phyloP scores from a whole-genome alignment of 2,329 filamentous ascomycete genomes.

The Amauroascus verrucosus region DNA sequence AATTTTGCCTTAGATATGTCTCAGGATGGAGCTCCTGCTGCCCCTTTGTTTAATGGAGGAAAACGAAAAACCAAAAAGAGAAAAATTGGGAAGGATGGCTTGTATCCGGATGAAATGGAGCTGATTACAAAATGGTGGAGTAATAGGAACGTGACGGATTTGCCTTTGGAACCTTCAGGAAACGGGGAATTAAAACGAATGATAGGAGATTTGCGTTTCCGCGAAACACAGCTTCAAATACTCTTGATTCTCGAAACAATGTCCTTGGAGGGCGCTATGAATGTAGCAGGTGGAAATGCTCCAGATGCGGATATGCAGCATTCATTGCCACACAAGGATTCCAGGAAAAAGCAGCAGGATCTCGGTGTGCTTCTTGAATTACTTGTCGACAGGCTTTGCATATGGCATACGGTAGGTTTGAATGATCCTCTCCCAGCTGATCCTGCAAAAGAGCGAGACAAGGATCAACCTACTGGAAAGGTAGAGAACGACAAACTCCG shows the following conservation, averaged over 20 bases:
- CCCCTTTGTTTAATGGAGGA: constrained; percentile 23
- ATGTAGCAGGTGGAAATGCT: background rate
- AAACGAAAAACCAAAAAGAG: constrained; percentile 24
- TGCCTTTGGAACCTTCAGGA: constrained; percentile 22
- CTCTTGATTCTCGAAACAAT: constrained; percentile 41
- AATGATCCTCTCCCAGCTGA: constrained; percentile 24
- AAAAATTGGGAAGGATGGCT: constrained; percentile 38
- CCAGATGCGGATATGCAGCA: background rate
- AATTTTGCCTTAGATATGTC: constrained; percentile 30
- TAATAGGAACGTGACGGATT: constrained; percentile 23
- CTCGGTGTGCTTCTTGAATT: constrained; percentile 38
- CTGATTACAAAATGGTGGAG: constrained; percentile 40
- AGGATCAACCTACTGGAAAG: constrained; percentile 24
- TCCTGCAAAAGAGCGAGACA: constrained; percentile 23
- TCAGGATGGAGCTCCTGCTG: constrained; percentile 25
- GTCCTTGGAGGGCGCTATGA: constrained; percentile 28
- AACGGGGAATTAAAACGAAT: constrained; percentile 33
- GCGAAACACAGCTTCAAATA: constrained; percentile 42
- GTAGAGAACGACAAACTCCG: constrained; percentile 37
- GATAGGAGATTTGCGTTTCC: constrained; percentile 36
- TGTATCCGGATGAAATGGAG: constrained; percentile 38
- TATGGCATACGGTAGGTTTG: constrained; percentile 41
- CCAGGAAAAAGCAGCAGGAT: constrained; percentile 34
- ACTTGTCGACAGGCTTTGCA: constrained; percentile 40
- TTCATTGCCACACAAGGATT: constrained; percentile 21